These are phyloP conservation scores for Henckelia pumila DNA, from an alignment of 257 asterid genomes.

Conservation along the genomic window DNA sequence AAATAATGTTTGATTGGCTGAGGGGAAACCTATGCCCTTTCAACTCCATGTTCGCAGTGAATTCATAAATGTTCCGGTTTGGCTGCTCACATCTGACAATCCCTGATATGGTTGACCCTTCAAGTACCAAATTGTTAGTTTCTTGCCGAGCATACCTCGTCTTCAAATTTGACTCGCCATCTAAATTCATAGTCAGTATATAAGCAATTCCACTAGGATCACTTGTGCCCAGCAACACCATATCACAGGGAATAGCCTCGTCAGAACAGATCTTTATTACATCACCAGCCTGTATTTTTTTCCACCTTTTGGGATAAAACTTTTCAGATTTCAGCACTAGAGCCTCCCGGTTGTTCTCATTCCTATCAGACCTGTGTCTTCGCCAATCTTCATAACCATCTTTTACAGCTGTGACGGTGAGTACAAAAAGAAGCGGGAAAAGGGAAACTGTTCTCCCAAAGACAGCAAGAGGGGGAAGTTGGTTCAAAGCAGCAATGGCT, in stretches of 20 bases:
- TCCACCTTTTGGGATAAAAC: slow-evolving; percentile 71
- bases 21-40: slow-evolving; percentile 67
- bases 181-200: slow-evolving; percentile 97
- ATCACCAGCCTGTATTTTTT: slow-evolving; percentile 78
- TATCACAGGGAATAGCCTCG: slow-evolving; percentile 96
- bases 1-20: slow-evolving; percentile 85
- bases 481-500: slow-evolving; percentile 92
- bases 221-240: slow-evolving; percentile 87
- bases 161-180: slow-evolving; percentile 97
- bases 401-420: slow-evolving; percentile 91
- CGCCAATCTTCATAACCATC: slow-evolving; percentile 99
- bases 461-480: slow-evolving; percentile 98
- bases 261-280: slow-evolving; percentile 75
- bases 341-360: slow-evolving; percentile 92
- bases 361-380: slow-evolving; percentile 96
- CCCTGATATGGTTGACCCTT: slow-evolving; percentile 62
- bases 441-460: slow-evolving; percentile 97
- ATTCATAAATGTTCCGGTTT: slow-evolving; percentile 91
- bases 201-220: slow-evolving; percentile 96
- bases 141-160: slow-evolving; percentile 99
- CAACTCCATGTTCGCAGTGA: slow-evolving; percentile 89
- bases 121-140: slow-evolving; percentile 63
- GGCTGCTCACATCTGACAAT: slow-evolving; percentile 93
- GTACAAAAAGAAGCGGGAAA: slow-evolving; percentile 96
- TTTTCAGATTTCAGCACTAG: slow-evolving; percentile 65